These are phyloP conservation scores for Hygrophorus pudorinus DNA, from an alignment of 768 basidiomycete species.

Conservation along the genomic window DNA sequence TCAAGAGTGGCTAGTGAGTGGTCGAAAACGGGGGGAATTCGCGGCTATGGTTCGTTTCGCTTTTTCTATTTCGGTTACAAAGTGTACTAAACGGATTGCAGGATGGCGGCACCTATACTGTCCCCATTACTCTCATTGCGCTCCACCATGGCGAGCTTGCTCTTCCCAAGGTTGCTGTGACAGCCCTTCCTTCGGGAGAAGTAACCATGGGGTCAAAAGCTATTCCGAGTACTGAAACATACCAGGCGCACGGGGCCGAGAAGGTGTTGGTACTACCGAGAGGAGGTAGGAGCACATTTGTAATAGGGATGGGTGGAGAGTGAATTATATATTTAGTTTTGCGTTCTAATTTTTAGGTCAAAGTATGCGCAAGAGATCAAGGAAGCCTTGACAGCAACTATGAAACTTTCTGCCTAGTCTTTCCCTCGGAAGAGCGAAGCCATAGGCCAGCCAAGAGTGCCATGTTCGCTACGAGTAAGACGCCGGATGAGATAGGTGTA, in stretches of 20 bases:
- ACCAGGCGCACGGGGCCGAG: conserved; percentile 80
- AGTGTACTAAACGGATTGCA: conserved; percentile 17
- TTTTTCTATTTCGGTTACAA: neutral
- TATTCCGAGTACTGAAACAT: conserved; percentile 63
- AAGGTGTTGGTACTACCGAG: conserved; percentile 74
- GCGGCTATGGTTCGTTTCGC: conserved; percentile 49
- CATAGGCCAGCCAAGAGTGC: conserved; percentile 45
- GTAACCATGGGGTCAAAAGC: conserved; percentile 48
- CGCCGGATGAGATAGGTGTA: conserved; percentile 51
- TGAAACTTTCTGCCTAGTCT: neutral
- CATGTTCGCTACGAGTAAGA: conserved; percentile 42
- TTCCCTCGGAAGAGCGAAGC: conserved; percentile 4
- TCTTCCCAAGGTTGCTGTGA: conserved; percentile 65
- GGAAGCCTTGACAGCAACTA: too few relatives aligned
- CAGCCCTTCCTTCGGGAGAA: conserved; percentile 44
- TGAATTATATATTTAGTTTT: conserved; percentile 4
- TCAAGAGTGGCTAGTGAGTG: conserved; percentile 85
- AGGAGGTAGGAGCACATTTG: conserved; percentile 72
- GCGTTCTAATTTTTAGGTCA: neutral
- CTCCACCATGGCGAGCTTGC: conserved; percentile 73
- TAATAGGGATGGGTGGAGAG: conserved; percentile 61
- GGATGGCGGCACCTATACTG: conserved; percentile 51
- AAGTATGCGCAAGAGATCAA: neutral
- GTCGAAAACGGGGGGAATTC: conserved; percentile 80
- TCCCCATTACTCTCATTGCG: conserved; percentile 74